Percentiles rank a stretch among this genome's conserved stretches.
These are phyloP conservation scores for Heritiera fomes DNA, from an alignment of 345 rosid species.

Conservation along the genomic window DNA sequence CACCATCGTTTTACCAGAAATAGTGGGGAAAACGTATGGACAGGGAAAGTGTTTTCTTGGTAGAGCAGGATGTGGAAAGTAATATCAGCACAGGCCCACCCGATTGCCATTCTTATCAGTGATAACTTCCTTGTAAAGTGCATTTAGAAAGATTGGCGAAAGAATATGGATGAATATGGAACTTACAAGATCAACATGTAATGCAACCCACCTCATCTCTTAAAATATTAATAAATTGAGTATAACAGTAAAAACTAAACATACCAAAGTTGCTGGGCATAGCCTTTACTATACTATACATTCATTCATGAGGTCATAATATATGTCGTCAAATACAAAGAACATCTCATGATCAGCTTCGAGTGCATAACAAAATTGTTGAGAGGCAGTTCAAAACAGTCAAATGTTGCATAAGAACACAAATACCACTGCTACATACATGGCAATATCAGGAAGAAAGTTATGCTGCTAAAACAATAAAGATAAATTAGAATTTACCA, in stretches of 20 bases:
- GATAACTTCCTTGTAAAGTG: background rate
- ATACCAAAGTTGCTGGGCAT: background rate
- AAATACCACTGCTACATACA: background rate
- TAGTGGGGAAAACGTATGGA: background rate
- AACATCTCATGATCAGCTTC: background rate
- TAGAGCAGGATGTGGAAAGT: background rate
- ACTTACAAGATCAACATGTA: background rate
- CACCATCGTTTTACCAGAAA: background rate
- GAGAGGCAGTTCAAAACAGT: background rate
- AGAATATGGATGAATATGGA: background rate
- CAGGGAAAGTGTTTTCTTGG: background rate
- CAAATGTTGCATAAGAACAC: background rate
- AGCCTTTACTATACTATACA: background rate
- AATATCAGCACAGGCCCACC: background rate
- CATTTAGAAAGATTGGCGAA: background rate
- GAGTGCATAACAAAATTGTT: background rate
- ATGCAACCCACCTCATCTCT: background rate
- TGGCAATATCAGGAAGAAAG: background rate
- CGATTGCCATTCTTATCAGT: background rate
- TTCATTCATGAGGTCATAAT: background rate
- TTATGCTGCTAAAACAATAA: background rate
- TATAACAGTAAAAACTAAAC: background rate
- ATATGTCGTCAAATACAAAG: background rate
- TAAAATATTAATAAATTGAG: background rate
- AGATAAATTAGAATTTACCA: constrained; percentile 43